Conservation (phyloP, 1,284 basidiomycete genomes). For the Tausonia pullulans region DNA sequence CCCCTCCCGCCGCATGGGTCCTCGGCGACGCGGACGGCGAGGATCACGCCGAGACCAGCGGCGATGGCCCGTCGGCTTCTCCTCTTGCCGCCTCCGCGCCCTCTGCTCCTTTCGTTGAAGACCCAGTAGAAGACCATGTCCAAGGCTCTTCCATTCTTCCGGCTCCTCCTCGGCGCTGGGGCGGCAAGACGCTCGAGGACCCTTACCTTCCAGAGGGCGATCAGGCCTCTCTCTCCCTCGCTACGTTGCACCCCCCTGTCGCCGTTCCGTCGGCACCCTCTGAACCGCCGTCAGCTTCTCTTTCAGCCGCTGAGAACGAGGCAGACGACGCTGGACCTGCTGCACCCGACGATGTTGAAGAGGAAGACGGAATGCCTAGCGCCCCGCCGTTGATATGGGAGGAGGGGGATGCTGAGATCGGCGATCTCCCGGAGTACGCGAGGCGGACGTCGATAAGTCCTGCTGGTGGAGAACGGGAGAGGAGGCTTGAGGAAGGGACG, state of each 20-base stretch:
- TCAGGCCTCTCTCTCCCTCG: not conserved
- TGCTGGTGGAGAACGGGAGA: too few species aligned
- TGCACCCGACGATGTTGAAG: too few species aligned
- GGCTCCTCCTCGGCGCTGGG: slow-evolving; percentile 8
- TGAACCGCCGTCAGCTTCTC: too few species aligned
- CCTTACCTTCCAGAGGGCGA: slow-evolving; percentile 1
- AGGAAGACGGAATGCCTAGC: too few species aligned
- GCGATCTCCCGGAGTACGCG: too few species aligned
- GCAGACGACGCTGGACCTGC: too few species aligned
- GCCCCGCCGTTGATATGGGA: too few species aligned
- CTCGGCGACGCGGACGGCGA: not conserved
- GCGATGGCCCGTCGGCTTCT: not conserved
- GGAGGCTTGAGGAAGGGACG: too few species aligned
- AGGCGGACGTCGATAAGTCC: too few species aligned
- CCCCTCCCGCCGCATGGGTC: slow-evolving; percentile 5
- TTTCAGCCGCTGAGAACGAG: too few species aligned
- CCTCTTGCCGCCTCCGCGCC: not conserved
- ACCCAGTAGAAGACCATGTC: not conserved
- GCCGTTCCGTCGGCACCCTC: too few species aligned
- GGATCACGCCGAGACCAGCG: not conserved
- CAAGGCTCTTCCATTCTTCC: not conserved
- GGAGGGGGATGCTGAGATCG: too few species aligned
- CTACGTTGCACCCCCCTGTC: not conserved
- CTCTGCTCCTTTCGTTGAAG: not conserved
- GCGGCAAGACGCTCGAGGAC: slow-evolving; percentile 13